Conservation (phyloP, 2,329 filamentous ascomycete species). For the Raffaelea ambrosiae region DNA sequence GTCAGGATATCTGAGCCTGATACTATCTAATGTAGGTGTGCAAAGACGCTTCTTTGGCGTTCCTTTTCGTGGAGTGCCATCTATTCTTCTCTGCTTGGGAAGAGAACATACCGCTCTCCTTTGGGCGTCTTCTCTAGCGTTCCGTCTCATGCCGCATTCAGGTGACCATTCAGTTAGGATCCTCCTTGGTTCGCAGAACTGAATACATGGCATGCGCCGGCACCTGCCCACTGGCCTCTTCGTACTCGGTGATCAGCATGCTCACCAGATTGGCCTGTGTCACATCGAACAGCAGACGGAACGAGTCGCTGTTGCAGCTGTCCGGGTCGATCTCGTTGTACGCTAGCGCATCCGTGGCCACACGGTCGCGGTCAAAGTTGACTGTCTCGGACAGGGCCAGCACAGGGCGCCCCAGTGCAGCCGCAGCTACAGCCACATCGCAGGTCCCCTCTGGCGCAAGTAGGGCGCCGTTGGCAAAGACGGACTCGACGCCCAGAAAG, state of each 20-base stretch:
- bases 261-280: constrained; percentile 81
- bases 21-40: too few relatives aligned
- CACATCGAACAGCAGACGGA: constrained; percentile 78
- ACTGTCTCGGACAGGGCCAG: constrained; percentile 89
- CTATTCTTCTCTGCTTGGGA: too few relatives aligned
- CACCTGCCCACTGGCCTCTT: constrained; percentile 82
- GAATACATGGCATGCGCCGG: constrained; percentile 77
- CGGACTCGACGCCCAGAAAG: constrained; percentile 81
- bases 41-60: too few relatives aligned
- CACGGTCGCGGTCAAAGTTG: constrained; percentile 81
- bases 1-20: too few relatives aligned
- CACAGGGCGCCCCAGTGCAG: constrained; percentile 67
- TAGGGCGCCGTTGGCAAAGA: constrained; percentile 90
- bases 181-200: constrained; percentile 48
- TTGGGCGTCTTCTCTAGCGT: too few relatives aligned
- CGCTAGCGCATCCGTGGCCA: constrained; percentile 85
- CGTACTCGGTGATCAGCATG: constrained; percentile 84
- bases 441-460: constrained; percentile 84
- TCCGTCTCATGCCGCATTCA: too few relatives aligned
- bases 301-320: constrained; percentile 49
- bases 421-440: constrained; percentile 75
- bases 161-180: too few relatives aligned
- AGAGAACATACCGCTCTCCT: too few relatives aligned
- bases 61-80: too few relatives aligned
- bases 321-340: constrained; percentile 83